A percentile compares a stretch with the other conserved stretches of the same genome.
Conservation (phyloP, 2,329 filamentous ascomycete species). For the Alternaria metachromatica region DNA sequence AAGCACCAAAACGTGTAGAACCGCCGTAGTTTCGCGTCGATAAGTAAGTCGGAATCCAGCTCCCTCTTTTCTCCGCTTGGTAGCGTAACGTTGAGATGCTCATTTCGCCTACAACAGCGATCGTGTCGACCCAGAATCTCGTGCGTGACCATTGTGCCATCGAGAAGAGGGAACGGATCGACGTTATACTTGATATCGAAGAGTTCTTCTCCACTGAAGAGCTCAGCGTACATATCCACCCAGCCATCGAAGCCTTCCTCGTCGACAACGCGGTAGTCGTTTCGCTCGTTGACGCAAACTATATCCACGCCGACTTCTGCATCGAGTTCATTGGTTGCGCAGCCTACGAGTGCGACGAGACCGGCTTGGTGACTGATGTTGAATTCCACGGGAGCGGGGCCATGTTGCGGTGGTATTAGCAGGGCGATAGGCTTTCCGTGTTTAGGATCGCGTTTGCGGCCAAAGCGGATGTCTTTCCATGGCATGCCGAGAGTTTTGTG, state of each 20-base stretch:
- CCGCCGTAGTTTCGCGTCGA: constrained; percentile 68
- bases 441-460: constrained; percentile 60
- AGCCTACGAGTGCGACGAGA: constrained; percentile 69
- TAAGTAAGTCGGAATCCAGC: constrained; percentile 55
- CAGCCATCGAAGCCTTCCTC: constrained; percentile 69
- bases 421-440: constrained; percentile 61
- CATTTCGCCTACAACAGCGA: constrained; percentile 49
- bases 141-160: constrained; percentile 51
- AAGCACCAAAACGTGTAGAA: constrained; percentile 83
- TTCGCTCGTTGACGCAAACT: constrained; percentile 75
- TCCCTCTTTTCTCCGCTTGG: constrained; percentile 42
- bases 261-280: constrained; percentile 66
- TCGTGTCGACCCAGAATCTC: constrained; percentile 54
- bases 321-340: constrained; percentile 35
- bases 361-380: constrained; percentile 83
- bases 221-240: constrained; percentile 74
- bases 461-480: constrained; percentile 66
- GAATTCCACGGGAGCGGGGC: constrained; percentile 63
- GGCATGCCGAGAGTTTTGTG: constrained; percentile 63
- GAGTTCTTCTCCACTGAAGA: constrained; percentile 69
- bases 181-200: constrained; percentile 65
- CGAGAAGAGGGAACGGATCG: constrained; percentile 53
- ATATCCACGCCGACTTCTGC: constrained; percentile 73
- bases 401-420: constrained; percentile 21
- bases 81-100: constrained; percentile 49